Conservation (phyloP, 2,329 filamentous ascomycete species). For the Pseudocercospora pini-densiflorae region DNA sequence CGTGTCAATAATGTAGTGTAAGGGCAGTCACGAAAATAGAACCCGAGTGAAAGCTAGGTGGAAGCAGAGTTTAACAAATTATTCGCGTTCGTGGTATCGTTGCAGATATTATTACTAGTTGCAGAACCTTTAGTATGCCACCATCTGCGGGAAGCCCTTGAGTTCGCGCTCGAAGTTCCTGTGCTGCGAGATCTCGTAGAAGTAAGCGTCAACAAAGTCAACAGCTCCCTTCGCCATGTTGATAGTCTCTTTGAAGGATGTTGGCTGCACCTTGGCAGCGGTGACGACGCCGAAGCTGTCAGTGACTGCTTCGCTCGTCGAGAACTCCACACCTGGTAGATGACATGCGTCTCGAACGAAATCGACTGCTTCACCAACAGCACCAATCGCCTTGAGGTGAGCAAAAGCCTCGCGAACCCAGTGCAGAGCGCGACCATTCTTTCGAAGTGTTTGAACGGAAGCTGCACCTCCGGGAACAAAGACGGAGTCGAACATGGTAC, state of each 20-base stretch:
- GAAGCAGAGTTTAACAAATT: background rate
- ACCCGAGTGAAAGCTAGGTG: background rate
- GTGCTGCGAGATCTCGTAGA: constrained; percentile 71
- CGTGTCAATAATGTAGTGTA: background rate
- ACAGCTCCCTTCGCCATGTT: constrained; percentile 69
- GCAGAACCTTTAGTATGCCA: constrained; percentile 66
- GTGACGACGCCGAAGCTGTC: constrained; percentile 82
- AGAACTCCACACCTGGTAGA: constrained; percentile 55
- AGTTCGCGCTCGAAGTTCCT: constrained; percentile 75
- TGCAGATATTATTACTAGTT: background rate
- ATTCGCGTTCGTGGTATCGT: background rate
- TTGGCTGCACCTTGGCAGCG: constrained; percentile 56
- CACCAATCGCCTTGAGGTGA: constrained; percentile 79
- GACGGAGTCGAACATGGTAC: constrained; percentile 79
- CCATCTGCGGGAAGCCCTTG: constrained; percentile 67
- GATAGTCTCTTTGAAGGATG: constrained; percentile 65
- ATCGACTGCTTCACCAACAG: constrained; percentile 71
- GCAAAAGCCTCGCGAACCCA: constrained; percentile 82
- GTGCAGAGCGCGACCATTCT: constrained; percentile 74
- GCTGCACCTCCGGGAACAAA: constrained; percentile 75
- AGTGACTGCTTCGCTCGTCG: constrained; percentile 56
- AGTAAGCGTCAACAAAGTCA: constrained; percentile 73
- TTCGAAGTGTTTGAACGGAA: constrained; percentile 64
- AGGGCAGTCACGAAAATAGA: background rate
- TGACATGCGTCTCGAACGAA: constrained; percentile 59